Evolutionary conservation across 106 monocot genomes (phyloP).

Genomic region (Phalaenopsis aphrodite): DNA sequence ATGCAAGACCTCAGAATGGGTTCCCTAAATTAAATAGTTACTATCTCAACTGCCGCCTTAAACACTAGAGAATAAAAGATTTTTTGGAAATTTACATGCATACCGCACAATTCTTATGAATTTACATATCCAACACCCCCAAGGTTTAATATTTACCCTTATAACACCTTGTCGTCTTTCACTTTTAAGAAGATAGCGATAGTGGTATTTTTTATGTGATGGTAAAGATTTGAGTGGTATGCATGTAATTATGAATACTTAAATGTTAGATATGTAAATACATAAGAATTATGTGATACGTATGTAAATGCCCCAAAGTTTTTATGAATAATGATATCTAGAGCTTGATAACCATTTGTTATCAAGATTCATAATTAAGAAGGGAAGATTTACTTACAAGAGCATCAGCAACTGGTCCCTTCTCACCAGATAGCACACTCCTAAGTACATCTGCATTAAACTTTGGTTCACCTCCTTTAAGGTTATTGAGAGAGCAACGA

Average conservation of each 20-base stretch:
- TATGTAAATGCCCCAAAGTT: too few relatives aligned
- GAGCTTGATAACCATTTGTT: not conserved
- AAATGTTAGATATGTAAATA: too few relatives aligned
- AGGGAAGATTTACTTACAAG: constrained; percentile 35
- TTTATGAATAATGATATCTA: not conserved
- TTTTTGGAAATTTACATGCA: too few relatives aligned
- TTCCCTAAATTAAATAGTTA: not conserved
- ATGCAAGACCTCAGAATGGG: not conserved
- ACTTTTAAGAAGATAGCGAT: too few relatives aligned
- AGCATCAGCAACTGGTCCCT: constrained; percentile 76
- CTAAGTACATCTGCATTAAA: constrained; percentile 78
- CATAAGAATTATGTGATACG: too few relatives aligned
- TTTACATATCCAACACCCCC: too few relatives aligned
- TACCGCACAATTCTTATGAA: too few relatives aligned
- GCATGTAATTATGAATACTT: too few relatives aligned
- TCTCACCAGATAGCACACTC: constrained; percentile 72
- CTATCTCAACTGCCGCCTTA: not conserved
- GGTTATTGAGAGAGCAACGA: constrained; percentile 53
- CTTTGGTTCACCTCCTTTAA: constrained; percentile 81
- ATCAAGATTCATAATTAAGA: not conserved
- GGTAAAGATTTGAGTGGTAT: too few relatives aligned
- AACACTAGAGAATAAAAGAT: not conserved
- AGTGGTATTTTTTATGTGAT: too few relatives aligned
- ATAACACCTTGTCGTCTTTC: too few relatives aligned
- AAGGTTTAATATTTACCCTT: too few relatives aligned